Evolutionary conservation across 441 rosid genomes (phyloP).

Genomic region (Gossypium schwendimanii): DNA sequence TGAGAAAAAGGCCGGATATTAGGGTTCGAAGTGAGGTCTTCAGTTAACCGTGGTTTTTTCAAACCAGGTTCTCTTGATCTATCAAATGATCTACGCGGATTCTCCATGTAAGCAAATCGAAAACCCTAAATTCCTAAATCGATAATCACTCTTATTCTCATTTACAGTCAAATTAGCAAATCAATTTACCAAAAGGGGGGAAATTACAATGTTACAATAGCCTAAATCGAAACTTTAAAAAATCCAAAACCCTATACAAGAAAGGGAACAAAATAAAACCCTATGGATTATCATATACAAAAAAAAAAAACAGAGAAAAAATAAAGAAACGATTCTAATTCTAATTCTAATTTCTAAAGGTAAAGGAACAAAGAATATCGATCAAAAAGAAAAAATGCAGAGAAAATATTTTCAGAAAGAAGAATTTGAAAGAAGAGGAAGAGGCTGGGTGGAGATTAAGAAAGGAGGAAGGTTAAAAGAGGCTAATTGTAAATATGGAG

Average conservation of each 20-base stretch:
- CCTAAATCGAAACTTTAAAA: not conserved
- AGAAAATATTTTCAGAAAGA: not conserved
- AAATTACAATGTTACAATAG: too few species aligned
- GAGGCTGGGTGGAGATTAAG: too few species aligned
- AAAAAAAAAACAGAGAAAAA: not conserved
- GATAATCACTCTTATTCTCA: slow-evolving; percentile 19
- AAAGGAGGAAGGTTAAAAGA: not conserved
- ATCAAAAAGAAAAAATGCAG: not conserved
- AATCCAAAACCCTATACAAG: not conserved
- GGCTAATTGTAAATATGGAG: not conserved
- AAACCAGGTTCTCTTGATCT: slow-evolving; percentile 73
- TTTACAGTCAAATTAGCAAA: not conserved
- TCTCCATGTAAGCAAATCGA: slow-evolving; percentile 45
- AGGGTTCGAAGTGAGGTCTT: slow-evolving; percentile 32
- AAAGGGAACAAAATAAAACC: not conserved
- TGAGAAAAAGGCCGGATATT: slow-evolving; percentile 32
- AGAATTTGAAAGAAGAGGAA: too few species aligned
- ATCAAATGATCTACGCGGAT: slow-evolving; percentile 69
- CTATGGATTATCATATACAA: slow-evolving; percentile 1
- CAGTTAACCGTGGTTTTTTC: slow-evolving; percentile 56
- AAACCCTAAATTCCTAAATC: slow-evolving; percentile 22
- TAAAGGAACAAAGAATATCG: not conserved
- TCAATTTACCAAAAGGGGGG: not conserved
- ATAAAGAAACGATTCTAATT: not conserved
- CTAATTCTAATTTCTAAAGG: not conserved